Base-by-base conservation (phyloP, 2,329 filamentous ascomycete genomes). In the Sphaceloma murrayae region DNA sequence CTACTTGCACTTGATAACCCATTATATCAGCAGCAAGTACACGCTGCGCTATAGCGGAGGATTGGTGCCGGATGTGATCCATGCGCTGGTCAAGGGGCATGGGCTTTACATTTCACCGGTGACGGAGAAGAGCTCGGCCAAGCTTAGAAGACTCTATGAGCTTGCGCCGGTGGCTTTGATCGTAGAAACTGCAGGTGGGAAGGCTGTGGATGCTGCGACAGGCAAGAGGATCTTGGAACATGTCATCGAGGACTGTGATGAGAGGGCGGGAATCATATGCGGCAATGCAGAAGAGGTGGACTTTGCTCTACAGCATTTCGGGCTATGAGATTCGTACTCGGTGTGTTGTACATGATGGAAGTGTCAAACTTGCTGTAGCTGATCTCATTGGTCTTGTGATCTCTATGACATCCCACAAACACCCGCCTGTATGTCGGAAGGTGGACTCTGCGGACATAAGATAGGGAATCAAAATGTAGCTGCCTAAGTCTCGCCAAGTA, bases 11-110 rank as follows among this genome's bases (percentile, higher is more conserved):
- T 64, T 80, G 0, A 60, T 80, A 3, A 59, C 61, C 17, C 56
- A 62, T 4, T 78, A 69, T 48, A 69, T 80, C 5, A 34, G 49
- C n/a, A 56, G 69, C 30, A 67, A 67, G 52, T 80, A 78, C 54
- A 78, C 76, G 1, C 62, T 80, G 27, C 63, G 77, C 2, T 80
- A 80, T 52, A 69, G 67, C 13, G 77, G 77, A 0, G 77, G 77
- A 0, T 57, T 80, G 3, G 76, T 80, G 2, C 77, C 77, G 0
- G 77, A 80, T 45, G 60, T 80, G 0, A 69, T 73, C 9, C 77
- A 80, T 47, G 67, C 70, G 3, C 59, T 80, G 5, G 68, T 73
- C 48, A 79, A 80, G 57, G 74, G 75, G 0, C 75, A 80, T 44
- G 77, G 77, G 1, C 56, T 80, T 1, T 80, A 79, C 52, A 54